Percentiles rank a stretch among this genome's conserved stretches.
phyloP scores from a whole-genome alignment of 2,329 filamentous ascomycete genomes.

The Gremmenia infestans region DNA sequence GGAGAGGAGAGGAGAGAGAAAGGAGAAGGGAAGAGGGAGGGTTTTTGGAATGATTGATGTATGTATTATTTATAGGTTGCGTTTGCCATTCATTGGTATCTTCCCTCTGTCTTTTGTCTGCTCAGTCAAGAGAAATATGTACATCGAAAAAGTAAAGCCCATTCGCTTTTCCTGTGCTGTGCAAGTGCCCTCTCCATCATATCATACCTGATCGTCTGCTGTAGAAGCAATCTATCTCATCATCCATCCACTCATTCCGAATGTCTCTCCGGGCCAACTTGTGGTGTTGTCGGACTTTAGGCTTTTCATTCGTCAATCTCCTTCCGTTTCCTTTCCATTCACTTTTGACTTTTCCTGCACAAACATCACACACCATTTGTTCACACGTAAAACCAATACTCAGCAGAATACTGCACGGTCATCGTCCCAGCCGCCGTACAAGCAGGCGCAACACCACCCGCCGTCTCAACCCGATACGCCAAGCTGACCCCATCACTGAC shows the following conservation, averaged over 20 bases:
- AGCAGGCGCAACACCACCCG: conserved; percentile 20
- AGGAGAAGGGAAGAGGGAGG: no score
- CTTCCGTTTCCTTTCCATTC: no score
- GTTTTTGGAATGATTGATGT: background rate
- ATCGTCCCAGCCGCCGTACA: conserved; percentile 16
- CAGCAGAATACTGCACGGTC: conserved; percentile 25
- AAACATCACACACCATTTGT: background rate
- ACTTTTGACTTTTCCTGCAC: no score
- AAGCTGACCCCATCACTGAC: conserved; percentile 15
- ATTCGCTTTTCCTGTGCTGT: background rate
- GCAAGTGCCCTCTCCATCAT: background rate
- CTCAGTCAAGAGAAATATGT: background rate
- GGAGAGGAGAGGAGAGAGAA: no score
- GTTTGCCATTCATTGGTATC: background rate
- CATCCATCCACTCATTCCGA: background rate
- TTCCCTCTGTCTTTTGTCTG: background rate
- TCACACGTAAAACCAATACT: conserved; percentile 27
- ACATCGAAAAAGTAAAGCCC: background rate
- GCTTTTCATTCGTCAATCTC: no score
- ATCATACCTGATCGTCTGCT: no score
- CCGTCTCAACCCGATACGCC: conserved; percentile 30
- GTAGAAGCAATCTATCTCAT: background rate
- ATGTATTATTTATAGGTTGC: background rate
- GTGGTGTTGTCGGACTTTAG: background rate
- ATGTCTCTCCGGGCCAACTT: background rate